Percentiles rank a stretch among this genome's conserved stretches.
Conservation (phyloP, 805 yeast species). For the Candida stauntonica region DNA sequence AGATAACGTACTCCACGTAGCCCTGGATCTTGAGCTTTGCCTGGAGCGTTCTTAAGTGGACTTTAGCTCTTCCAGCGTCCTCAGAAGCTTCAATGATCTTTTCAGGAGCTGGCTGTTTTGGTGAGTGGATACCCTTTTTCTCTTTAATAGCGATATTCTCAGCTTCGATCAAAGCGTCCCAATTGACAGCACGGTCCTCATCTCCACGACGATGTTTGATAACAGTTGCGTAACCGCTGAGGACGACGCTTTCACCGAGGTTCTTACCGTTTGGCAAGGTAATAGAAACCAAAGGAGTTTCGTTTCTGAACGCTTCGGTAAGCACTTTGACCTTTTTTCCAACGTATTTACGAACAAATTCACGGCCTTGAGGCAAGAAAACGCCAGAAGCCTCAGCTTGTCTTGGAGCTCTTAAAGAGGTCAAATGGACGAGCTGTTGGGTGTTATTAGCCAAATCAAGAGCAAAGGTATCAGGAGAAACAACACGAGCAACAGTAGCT, state of each 20-base stretch:
- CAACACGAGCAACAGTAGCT: slow-evolving; percentile 55
- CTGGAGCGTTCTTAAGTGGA: slow-evolving; percentile 65
- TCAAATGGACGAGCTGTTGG: slow-evolving; percentile 59
- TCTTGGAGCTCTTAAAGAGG: slow-evolving; percentile 75
- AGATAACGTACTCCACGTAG: slow-evolving; percentile 65
- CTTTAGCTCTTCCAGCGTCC: slow-evolving; percentile 62
- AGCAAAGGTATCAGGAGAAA: slow-evolving; percentile 65
- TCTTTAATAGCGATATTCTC: slow-evolving; percentile 55
- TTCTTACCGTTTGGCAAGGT: slow-evolving; percentile 49
- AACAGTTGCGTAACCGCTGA: slow-evolving; percentile 72
- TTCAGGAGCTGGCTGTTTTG: slow-evolving; percentile 51
- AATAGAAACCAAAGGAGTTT: slow-evolving; percentile 61
- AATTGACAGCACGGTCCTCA: slow-evolving; percentile 61
- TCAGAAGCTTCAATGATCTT: slow-evolving; percentile 80
- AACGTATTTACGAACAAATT: slow-evolving; percentile 65
- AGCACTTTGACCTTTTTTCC: slow-evolving; percentile 64
- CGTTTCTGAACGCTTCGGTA: slow-evolving; percentile 67
- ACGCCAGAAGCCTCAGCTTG: slow-evolving; percentile 54
- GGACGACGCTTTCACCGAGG: slow-evolving; percentile 55
- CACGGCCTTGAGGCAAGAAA: slow-evolving; percentile 63
- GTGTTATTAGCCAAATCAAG: slow-evolving; percentile 46
- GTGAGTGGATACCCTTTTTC: slow-evolving; percentile 59
- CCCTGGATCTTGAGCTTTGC: slow-evolving; percentile 63
- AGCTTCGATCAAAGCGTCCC: slow-evolving; percentile 73
- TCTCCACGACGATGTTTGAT: slow-evolving; percentile 73